Evolutionary conservation across 208 protist genomes (phyloP).

Genomic region (Leishmania guyanensis): DNA sequence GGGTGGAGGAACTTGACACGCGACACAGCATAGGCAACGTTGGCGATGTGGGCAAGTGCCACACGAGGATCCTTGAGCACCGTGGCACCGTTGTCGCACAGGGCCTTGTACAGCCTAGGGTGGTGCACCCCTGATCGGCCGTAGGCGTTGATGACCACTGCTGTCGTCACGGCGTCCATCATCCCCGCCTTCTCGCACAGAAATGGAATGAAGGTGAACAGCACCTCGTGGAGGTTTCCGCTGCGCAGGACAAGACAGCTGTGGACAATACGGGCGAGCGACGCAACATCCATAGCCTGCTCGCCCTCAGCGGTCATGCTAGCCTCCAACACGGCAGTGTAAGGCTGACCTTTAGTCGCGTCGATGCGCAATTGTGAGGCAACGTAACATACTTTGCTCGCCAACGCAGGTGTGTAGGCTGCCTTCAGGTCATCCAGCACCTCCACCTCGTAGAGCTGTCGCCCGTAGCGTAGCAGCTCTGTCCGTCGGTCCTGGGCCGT

Average conservation of each 20-base stretch:
- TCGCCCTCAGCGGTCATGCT: conserved; percentile 43
- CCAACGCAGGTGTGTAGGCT: conserved; percentile 57
- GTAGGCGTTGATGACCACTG: conserved; percentile 90
- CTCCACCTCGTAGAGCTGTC: conserved; percentile 83
- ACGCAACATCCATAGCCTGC: conserved; percentile 56
- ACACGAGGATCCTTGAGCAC: conserved; percentile 68
- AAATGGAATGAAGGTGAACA: conserved; percentile 80
- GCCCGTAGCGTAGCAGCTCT: conserved; percentile 77
- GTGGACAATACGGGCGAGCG: conserved; percentile 80
- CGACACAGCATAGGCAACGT: conserved; percentile 83
- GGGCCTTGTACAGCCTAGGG: conserved; percentile 61
- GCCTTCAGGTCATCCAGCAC: conserved; percentile 63
- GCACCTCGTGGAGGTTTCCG: conserved; percentile 70
- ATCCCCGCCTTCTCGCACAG: conserved; percentile 40
- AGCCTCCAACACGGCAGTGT: conserved; percentile 49
- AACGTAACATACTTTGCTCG: conserved; percentile 65
- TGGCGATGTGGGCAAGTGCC: conserved; percentile 82
- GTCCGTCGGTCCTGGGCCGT: conserved; percentile 48
- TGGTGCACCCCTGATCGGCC: conserved; percentile 86
- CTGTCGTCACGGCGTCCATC: conserved; percentile 72
- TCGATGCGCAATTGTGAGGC: conserved; percentile 80
- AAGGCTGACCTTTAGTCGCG: conserved; percentile 63
- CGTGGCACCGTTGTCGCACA: conserved; percentile 64
- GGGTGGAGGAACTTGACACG: conserved; percentile 71
- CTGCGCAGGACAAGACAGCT: conserved; percentile 80